phyloP scores from a whole-genome alignment of 805 yeast genomes.

The Ogataea parapolymorpha region DNA sequence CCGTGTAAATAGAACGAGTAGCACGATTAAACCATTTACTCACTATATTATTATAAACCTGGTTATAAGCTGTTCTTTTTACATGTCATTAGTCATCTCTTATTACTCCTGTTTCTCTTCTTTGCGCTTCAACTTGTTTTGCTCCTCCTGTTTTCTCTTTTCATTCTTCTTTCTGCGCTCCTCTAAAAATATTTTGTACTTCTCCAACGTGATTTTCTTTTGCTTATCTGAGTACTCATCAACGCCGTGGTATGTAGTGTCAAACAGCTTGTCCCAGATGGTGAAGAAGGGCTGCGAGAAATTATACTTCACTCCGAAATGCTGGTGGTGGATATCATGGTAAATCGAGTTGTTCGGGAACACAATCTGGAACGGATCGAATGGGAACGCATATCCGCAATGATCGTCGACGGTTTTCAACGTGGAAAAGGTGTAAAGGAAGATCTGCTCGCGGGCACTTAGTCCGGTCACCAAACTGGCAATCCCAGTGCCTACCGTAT shows the following conservation, averaged over 20 bases:
- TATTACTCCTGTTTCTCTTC: neutral
- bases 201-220: constrained; percentile 61
- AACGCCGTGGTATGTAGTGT: constrained; percentile 68
- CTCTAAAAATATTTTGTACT: constrained; percentile 55
- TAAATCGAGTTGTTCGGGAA: constrained; percentile 96
- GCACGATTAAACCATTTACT: neutral
- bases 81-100: constrained; percentile 4
- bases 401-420: constrained; percentile 97
- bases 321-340: constrained; percentile 97
- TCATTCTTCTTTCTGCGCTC: constrained; percentile 31
- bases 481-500: constrained; percentile 88
- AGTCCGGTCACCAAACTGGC: constrained; percentile 63
- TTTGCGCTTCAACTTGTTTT: neutral
- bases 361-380: constrained; percentile 81
- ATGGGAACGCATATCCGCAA: constrained; percentile 95
- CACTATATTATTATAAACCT: neutral
- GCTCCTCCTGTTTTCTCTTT: constrained; percentile 6
- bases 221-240: constrained; percentile 65
- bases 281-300: constrained; percentile 95
- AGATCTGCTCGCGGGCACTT: constrained; percentile 70
- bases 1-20: constrained; percentile 8
- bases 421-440: constrained; percentile 83
- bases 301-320: constrained; percentile 89
- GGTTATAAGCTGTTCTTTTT: neutral
- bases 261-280: constrained; percentile 77